phyloP scores from a whole-genome alignment of 805 yeast species.

The Monosporozyma siamensis region DNA sequence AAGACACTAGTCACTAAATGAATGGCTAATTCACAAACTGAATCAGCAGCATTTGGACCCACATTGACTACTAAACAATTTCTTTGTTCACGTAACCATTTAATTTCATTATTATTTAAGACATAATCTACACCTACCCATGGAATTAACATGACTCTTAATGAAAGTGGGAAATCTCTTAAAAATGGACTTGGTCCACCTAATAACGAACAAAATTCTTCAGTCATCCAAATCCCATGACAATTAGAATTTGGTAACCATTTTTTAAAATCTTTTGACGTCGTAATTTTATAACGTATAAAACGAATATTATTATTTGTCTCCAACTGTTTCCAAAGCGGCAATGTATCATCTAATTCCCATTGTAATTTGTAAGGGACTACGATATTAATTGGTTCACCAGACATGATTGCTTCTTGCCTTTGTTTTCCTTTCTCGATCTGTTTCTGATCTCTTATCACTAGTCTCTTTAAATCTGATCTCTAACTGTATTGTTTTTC shows the following conservation, averaged over 20 bases:
- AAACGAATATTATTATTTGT: slow-evolving; percentile 29
- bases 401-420: too few relatives aligned
- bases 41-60: slow-evolving; percentile 48
- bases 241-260: slow-evolving; percentile 37
- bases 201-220: slow-evolving; percentile 38
- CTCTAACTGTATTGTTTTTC: too few relatives aligned
- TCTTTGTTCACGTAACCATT: slow-evolving; percentile 33
- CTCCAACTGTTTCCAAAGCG: slow-evolving; percentile 39
- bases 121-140: slow-evolving; percentile 55
- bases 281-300: slow-evolving; percentile 33
- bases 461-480: too few relatives aligned
- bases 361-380: slow-evolving; percentile 31
- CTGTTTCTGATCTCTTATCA: too few relatives aligned
- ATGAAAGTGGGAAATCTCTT: slow-evolving; percentile 37
- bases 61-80: slow-evolving; percentile 53
- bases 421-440: slow-evolving; percentile 10
- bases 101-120: slow-evolving; percentile 30
- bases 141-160: slow-evolving; percentile 44
- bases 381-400: slow-evolving; percentile 7
- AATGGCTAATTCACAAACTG: slow-evolving; percentile 67
- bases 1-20: slow-evolving; percentile 49
- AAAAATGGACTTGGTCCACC: slow-evolving; percentile 40
- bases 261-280: slow-evolving; percentile 34
- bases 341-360: slow-evolving; percentile 37
- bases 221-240: slow-evolving; percentile 46